Conservation (phyloP, 2,329 filamentous ascomycete species). For the Didymella exigua region DNA sequence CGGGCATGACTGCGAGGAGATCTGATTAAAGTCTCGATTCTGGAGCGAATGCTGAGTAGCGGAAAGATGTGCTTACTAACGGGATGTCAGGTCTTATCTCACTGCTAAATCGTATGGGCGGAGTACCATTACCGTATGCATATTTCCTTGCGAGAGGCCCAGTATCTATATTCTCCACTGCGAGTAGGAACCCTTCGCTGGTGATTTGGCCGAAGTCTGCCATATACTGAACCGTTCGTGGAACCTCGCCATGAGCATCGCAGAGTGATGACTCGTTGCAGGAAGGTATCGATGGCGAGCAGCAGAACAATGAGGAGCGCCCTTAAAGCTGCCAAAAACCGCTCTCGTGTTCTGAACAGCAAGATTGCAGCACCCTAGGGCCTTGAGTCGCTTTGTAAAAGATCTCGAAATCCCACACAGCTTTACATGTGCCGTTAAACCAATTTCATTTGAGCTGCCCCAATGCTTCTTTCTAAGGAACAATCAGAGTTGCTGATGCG, state of each 20-base stretch:
- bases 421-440: constrained; percentile 17
- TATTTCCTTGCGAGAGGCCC: neutral
- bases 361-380: constrained; percentile 19
- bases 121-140: constrained; percentile 25
- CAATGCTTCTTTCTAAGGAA: constrained; percentile 31
- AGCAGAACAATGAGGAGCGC: neutral
- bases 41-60: neutral
- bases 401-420: constrained; percentile 39
- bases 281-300: constrained; percentile 37
- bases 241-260: neutral
- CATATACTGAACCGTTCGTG: constrained; percentile 13
- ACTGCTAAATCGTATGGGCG: constrained; percentile 26
- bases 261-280: constrained; percentile 31
- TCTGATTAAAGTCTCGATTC: neutral
- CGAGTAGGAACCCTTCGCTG: constrained; percentile 13
- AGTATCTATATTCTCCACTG: neutral
- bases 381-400: constrained; percentile 33
- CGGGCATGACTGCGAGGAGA: constrained; percentile 24
- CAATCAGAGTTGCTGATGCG: constrained; percentile 25
- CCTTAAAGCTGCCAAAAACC: constrained; percentile 18
- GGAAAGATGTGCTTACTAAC: neutral
- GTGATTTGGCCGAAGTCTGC: neutral
- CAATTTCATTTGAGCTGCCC: constrained; percentile 39
- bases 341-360: constrained; percentile 20
- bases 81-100: constrained; percentile 32